Evolutionary conservation across 1,139 yeast species (phyloP).

Genomic region (Saccharomyces pastorianus): DNA sequence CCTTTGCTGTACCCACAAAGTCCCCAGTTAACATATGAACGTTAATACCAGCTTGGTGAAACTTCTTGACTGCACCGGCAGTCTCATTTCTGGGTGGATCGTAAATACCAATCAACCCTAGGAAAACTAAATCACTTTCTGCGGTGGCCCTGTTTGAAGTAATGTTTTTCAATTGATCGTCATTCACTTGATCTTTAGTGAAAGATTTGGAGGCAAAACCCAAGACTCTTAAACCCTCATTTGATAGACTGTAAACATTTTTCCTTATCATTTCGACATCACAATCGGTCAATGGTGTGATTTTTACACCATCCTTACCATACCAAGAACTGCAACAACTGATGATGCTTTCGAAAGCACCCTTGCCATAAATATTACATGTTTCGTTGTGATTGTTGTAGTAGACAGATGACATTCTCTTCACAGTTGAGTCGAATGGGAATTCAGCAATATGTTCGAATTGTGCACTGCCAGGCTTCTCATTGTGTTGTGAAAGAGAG

Average conservation of each 20-base stretch:
- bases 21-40: slow-evolving; percentile 99
- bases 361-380: slow-evolving; percentile 64
- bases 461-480: slow-evolving; percentile 4
- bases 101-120: slow-evolving; percentile 88
- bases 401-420: slow-evolving; percentile 78
- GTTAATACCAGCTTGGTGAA: slow-evolving; percentile 89
- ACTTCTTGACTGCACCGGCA: slow-evolving; percentile 57
- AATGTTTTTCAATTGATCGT: slow-evolving; percentile 9
- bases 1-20: slow-evolving; percentile 81
- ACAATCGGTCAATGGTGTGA: slow-evolving; percentile 46
- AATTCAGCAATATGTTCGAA: slow-evolving; percentile 48
- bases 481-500: slow-evolving; percentile 1
- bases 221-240: slow-evolving; percentile 80
- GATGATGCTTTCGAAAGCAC: slow-evolving; percentile 77
- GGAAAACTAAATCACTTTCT: slow-evolving; percentile 68
- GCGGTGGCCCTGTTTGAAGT: slow-evolving; percentile 35
- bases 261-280: slow-evolving; percentile 40
- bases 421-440: slow-evolving; percentile 80
- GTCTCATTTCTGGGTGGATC: slow-evolving; percentile 95
- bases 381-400: slow-evolving; percentile 47
- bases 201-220: slow-evolving; percentile 55
- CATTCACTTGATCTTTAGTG: slow-evolving; percentile 37
- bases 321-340: slow-evolving; percentile 55
- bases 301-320: slow-evolving; percentile 36
- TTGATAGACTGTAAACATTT: slow-evolving; percentile 61